Evolutionary conservation across 768 basidiomycete genomes (phyloP), one percentile per base, ranked within the genome.

Genomic region (Leccinum pellstonianum): DNA sequence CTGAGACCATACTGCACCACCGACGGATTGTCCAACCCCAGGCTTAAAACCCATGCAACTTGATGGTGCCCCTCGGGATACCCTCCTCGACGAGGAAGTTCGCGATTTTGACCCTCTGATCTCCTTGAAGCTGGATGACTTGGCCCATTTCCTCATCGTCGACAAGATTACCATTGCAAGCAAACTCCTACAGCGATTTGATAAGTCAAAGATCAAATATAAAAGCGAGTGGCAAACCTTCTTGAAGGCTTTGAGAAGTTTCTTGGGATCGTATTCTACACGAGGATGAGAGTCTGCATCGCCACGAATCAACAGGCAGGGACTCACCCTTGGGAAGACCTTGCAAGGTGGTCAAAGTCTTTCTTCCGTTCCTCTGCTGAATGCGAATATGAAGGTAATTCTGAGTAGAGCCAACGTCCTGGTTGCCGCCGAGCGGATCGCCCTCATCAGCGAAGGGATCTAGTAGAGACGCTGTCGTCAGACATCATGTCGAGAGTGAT

Each of bases 301-400:
- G 47, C 63, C 43, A 61, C 62, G 12, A 41, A 41, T 51, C 52
- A 29, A 47, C 19, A 9, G n/a, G 11, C 17, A 54, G 33, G 35
- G 33, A 33, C 86, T 64, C 64, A 92, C 92, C 86, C 77, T 90
- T 93, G 57, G 93, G 91, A 65, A 99, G 77, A 62, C 97, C 97
- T 77, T 98, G 95, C 67, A 98, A 82, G 59, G 95, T 99, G 46
- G 97, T 99, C 81, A 98, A 77, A 62, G 95, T 97, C 83, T 99
- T 99, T 71, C 97, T 85, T 63, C 97, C 97, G 85, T 98, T 99
- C 72, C 97, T 86, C 78, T 99, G 97, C 77, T 99, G 97, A 70
- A 99, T 91, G 80, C 97, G 93, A 73, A 96, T 91, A 76, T 95
- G 93, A 74, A 95, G 91, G 76, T 93, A 88, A 74, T 92, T 86